Conservation (phyloP, 2,329 filamentous ascomycete species). For the Hypoxylon sp. region DNA sequence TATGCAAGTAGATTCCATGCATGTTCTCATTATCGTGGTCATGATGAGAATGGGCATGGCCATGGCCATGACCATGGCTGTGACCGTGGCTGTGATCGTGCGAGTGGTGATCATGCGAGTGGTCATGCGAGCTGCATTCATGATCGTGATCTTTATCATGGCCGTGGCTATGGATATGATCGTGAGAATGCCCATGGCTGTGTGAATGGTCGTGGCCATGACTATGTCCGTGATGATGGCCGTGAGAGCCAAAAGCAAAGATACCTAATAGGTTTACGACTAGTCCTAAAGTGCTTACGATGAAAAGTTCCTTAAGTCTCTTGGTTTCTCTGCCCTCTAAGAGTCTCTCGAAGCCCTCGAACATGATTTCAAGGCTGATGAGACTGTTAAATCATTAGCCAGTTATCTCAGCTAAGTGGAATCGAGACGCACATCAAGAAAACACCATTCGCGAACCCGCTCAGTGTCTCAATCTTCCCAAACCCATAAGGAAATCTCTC, state of each 20-base stretch:
- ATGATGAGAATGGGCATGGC: constrained; percentile 57
- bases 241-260: constrained; percentile 81
- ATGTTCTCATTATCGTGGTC: constrained; percentile 88
- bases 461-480: constrained; percentile 95
- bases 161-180: constrained; percentile 55
- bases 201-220: constrained; percentile 61
- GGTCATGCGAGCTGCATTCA: constrained; percentile 43
- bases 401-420: not conserved
- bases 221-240: constrained; percentile 61
- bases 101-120: constrained; percentile 40
- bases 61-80: constrained; percentile 56
- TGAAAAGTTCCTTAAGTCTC: constrained; percentile 85
- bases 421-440: constrained; percentile 81
- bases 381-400: constrained; percentile 67
- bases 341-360: constrained; percentile 91
- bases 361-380: constrained; percentile 95
- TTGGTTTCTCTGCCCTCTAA: constrained; percentile 87
- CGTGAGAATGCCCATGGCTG: constrained; percentile 50
- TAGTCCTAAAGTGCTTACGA: constrained; percentile 89
- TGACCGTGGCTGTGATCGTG: constrained; percentile 54
- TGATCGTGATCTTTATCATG: constrained; percentile 59
- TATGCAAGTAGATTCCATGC: constrained; percentile 95
- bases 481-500: constrained; percentile 93
- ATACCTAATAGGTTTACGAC: constrained; percentile 94
- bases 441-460: constrained; percentile 95